Evolutionary conservation across 257 asterid genomes (phyloP).

Genomic region (Leptodermis oblonga): DNA sequence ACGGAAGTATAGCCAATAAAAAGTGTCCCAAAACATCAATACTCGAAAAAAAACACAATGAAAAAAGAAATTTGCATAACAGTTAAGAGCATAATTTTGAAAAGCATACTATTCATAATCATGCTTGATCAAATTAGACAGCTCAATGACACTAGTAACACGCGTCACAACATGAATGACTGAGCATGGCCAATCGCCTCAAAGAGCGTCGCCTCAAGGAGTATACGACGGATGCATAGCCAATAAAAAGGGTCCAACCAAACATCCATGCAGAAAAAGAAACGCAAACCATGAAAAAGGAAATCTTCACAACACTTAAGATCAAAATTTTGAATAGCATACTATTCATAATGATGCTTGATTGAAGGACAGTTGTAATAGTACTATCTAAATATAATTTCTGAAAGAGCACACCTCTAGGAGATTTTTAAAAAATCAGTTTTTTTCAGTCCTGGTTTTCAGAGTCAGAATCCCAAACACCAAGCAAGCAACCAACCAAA

Average conservation of each 20-base stretch:
- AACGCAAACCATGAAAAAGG: not conserved
- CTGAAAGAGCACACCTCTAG: not conserved
- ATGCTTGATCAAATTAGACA: too few species aligned
- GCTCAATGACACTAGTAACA: not conserved
- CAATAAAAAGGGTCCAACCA: not conserved
- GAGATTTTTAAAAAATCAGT: not conserved
- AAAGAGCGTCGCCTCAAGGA: not conserved
- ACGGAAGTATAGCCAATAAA: not conserved
- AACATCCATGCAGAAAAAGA: not conserved
- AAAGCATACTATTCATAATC: too few species aligned
- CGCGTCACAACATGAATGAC: not conserved
- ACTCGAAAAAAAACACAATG: not conserved
- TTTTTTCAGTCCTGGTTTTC: not conserved
- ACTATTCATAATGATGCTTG: not conserved
- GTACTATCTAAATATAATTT: not conserved
- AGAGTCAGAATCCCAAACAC: not conserved
- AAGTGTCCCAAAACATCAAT: not conserved
- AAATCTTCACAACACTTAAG: not conserved
- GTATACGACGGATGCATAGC: not conserved
- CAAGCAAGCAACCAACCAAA: constrained; percentile 1
- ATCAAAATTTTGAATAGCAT: not conserved
- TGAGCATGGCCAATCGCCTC: not conserved
- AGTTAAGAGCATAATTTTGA: too few species aligned
- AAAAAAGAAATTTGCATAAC: too few species aligned
- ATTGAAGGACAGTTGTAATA: not conserved